Conservation (phyloP, 1,139 yeast genomes). For the Barnettozyma hawaiiensis region DNA sequence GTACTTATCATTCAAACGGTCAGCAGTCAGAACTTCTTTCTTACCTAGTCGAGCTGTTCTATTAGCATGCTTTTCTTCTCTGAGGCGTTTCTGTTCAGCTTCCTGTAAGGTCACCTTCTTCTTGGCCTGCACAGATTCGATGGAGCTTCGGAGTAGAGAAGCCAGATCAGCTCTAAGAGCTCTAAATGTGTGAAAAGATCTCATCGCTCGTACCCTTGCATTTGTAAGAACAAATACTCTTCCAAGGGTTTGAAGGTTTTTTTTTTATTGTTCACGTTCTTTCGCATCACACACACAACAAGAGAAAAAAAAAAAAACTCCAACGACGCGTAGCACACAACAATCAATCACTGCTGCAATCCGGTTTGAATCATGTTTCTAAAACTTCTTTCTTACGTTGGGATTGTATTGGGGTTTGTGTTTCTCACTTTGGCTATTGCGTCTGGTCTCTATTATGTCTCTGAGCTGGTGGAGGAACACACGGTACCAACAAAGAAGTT, state of each 20-base stretch:
- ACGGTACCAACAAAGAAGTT: conserved; percentile 76
- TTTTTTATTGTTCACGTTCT: not conserved
- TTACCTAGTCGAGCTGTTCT: not conserved
- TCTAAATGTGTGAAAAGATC: not conserved
- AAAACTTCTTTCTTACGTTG: conserved; percentile 55
- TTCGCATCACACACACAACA: not conserved
- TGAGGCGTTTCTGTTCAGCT: not conserved
- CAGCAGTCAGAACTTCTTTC: conserved; percentile 1
- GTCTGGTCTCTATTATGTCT: conserved; percentile 83
- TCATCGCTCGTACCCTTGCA: not conserved
- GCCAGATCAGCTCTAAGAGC: conserved; percentile 6
- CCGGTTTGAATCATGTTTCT: conserved; percentile 48
- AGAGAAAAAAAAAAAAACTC: not conserved
- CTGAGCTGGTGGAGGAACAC: conserved; percentile 92
- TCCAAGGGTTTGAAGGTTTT: not conserved
- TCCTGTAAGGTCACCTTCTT: not conserved
- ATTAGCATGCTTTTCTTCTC: not conserved
- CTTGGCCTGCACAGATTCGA: conserved; percentile 4
- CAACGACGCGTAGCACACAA: too few relatives aligned
- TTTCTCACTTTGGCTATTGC: conserved; percentile 72
- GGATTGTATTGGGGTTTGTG: conserved; percentile 68
- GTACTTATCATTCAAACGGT: conserved; percentile 16
- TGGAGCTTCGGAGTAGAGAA: conserved; percentile 7
- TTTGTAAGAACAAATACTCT: too few relatives aligned
- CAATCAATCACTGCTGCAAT: too few relatives aligned